phyloP scores from a whole-genome alignment of 1,284 basidiomycete species.

The Hymenochaete sp. region DNA sequence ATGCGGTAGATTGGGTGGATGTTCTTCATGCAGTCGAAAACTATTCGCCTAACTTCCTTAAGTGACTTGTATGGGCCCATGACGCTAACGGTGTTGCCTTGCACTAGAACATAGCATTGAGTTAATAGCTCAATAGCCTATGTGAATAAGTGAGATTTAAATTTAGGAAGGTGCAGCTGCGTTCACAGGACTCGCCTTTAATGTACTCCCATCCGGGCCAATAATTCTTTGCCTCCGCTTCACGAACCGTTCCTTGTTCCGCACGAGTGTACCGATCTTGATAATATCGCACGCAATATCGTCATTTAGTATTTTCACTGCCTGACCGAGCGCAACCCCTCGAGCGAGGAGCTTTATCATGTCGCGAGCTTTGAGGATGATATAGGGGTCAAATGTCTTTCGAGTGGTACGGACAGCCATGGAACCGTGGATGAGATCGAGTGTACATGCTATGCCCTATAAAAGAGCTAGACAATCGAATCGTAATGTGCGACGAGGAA shows the following conservation, averaged over 20 bases:
- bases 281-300: slow-evolving; percentile 93
- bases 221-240: slow-evolving; percentile 95
- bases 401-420: slow-evolving; percentile 97
- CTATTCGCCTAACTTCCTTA: slow-evolving; percentile 92
- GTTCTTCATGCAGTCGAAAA: slow-evolving; percentile 99
- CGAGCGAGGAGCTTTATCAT: slow-evolving; percentile 93
- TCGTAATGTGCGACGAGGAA: background rate
- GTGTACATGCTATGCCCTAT: slow-evolving; percentile 82
- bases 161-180: background rate
- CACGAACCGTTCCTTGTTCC: slow-evolving; percentile 97
- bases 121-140: slow-evolving; percentile 97
- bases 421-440: slow-evolving; percentile 93
- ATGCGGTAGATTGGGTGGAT: slow-evolving; percentile 99
- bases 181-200: slow-evolving; percentile 60
- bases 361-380: slow-evolving; percentile 93
- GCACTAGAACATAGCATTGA: slow-evolving; percentile 94
- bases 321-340: slow-evolving; percentile 79
- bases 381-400: slow-evolving; percentile 95
- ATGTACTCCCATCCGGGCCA: slow-evolving; percentile 91
- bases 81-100: slow-evolving; percentile 95
- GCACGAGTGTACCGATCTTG: slow-evolving; percentile 90
- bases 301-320: slow-evolving; percentile 88
- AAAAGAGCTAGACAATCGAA: background rate
- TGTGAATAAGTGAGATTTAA: background rate
- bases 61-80: slow-evolving; percentile 96